These are phyloP conservation scores for Colletotrichum scovillei DNA, from an alignment of 2,329 filamentous ascomycete genomes.

Conservation along the genomic window DNA sequence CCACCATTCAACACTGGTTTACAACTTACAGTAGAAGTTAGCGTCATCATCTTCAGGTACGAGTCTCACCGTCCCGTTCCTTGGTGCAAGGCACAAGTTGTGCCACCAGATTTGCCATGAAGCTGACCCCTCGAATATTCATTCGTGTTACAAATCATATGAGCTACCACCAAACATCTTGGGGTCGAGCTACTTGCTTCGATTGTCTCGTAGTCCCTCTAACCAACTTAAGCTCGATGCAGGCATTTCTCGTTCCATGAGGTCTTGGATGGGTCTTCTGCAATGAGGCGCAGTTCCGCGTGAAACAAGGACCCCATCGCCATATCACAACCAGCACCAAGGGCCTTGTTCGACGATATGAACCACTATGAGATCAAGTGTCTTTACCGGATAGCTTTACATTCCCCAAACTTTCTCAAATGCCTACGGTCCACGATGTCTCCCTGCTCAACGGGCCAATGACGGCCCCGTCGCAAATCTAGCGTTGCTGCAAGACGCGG, in stretches of 20 bases:
- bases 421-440: neutral
- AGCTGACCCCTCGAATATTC: neutral
- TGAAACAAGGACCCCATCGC: conserved; percentile 17
- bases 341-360: neutral
- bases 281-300: conserved; percentile 12
- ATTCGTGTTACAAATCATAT: conserved; percentile 1
- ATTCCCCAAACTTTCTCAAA: neutral
- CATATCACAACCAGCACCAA: conserved; percentile 3
- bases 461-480: neutral
- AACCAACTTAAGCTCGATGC: neutral
- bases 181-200: neutral
- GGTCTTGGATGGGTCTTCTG: neutral
- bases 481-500: conserved; percentile 15
- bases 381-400: neutral
- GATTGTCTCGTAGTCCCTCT: neutral
- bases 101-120: conserved; percentile 4
- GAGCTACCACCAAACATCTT: neutral
- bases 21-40: neutral
- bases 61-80: conserved; percentile 3
- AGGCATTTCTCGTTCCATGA: neutral
- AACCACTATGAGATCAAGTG: neutral
- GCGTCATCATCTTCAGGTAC: conserved; percentile 1
- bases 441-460: conserved; percentile 16
- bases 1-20: neutral
- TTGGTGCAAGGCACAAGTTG: neutral